A percentile compares a stretch with the other conserved stretches of the same genome.
Conservation (phyloP, 768 basidiomycete species). For the Russula griseocarnosa region DNA sequence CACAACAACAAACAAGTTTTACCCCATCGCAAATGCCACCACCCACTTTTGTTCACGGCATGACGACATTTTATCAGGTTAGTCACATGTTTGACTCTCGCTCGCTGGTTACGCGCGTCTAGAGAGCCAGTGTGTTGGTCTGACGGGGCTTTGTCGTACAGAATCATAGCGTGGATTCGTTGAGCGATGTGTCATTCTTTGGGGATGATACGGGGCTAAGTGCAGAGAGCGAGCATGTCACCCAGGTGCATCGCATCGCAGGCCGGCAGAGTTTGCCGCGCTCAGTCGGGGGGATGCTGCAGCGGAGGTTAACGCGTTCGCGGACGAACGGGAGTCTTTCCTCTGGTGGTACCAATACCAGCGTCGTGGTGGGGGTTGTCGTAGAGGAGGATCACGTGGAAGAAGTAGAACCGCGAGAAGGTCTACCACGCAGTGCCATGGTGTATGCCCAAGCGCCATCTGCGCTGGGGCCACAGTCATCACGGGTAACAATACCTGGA, state of each 20-base stretch:
- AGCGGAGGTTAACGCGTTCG: slow-evolving; percentile 24
- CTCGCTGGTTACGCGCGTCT: background rate
- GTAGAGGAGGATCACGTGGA: slow-evolving; percentile 26
- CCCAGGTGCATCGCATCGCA: slow-evolving; percentile 29
- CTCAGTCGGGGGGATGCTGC: slow-evolving; percentile 25
- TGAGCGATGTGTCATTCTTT: slow-evolving; percentile 28
- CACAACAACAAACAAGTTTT: slow-evolving; percentile 13
- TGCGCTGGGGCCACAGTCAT: slow-evolving; percentile 10
- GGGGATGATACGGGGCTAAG: slow-evolving; percentile 7
- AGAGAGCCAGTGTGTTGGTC: background rate
- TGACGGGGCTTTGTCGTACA: slow-evolving; percentile 12
- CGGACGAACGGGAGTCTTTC: slow-evolving; percentile 16
- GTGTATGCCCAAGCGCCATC: slow-evolving; percentile 17
- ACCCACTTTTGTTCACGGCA: slow-evolving; percentile 28
- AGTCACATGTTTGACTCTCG: slow-evolving; percentile 22
- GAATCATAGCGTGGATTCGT: slow-evolving; percentile 33
- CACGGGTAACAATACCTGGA: slow-evolving; percentile 17
- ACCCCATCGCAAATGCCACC: slow-evolving; percentile 27
- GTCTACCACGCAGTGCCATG: background rate
- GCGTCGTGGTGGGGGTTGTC: slow-evolving; percentile 27
- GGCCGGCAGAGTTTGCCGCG: slow-evolving; percentile 23
- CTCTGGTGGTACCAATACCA: slow-evolving; percentile 3
- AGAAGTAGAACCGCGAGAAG: slow-evolving; percentile 12
- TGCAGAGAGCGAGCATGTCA: slow-evolving; percentile 25
- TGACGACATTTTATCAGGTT: slow-evolving; percentile 34